Evolutionary conservation across 805 yeast species (phyloP).

Genomic region (Teunomyces atbi): DNA sequence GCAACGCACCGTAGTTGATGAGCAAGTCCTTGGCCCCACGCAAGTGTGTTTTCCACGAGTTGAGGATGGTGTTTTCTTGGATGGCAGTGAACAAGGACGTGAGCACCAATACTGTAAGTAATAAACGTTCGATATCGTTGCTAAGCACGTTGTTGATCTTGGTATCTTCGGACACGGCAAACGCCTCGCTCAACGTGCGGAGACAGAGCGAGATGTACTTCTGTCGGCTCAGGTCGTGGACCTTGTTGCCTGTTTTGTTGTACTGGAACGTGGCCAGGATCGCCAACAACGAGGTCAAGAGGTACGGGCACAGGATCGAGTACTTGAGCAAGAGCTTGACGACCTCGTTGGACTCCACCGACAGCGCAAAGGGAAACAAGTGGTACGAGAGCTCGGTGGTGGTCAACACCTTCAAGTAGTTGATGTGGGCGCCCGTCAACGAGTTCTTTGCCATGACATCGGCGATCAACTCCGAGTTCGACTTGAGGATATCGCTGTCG

Average conservation of each 20-base stretch:
- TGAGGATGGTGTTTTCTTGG: conserved; percentile 10
- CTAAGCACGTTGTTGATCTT: not conserved
- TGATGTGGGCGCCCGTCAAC: conserved; percentile 27
- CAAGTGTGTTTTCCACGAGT: conserved; percentile 24
- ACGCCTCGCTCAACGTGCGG: conserved; percentile 18
- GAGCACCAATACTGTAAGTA: conserved; percentile 24
- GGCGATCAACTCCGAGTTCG: conserved; percentile 27
- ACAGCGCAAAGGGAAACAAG: conserved; percentile 38
- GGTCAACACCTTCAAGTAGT: conserved; percentile 30
- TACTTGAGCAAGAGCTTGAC: conserved; percentile 23
- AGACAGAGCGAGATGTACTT: conserved; percentile 21
- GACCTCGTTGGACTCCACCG: conserved; percentile 34
- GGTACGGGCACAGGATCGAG: conserved; percentile 19
- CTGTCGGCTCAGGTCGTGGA: conserved; percentile 19
- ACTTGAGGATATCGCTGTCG: conserved; percentile 1
- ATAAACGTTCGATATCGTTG: conserved; percentile 23
- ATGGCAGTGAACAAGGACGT: conserved; percentile 24
- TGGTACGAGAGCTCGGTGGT: conserved; percentile 29
- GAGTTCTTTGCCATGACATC: conserved; percentile 22
- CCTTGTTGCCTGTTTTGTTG: conserved; percentile 19
- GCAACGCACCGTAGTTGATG: conserved; percentile 15
- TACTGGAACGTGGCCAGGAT: conserved; percentile 27
- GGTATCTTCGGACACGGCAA: conserved; percentile 9
- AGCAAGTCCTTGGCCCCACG: conserved; percentile 26
- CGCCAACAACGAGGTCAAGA: conserved; percentile 23